phyloP scores from a whole-genome alignment of 2,329 filamentous ascomycete genomes.

The Talaromyces atroroseus region DNA sequence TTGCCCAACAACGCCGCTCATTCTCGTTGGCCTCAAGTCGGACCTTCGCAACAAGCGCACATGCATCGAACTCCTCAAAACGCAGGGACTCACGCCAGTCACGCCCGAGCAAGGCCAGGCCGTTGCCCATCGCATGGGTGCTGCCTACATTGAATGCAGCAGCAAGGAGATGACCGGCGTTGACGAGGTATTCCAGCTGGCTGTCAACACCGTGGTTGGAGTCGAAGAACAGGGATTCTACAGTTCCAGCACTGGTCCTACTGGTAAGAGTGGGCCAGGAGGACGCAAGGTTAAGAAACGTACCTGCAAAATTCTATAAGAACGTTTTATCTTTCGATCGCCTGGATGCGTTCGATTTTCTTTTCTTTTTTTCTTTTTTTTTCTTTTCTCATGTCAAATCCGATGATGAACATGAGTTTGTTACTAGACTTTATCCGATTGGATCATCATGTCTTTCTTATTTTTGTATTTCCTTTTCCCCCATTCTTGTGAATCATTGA shows the following conservation, averaged over 20 bases:
- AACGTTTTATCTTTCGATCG: conserved; percentile 10
- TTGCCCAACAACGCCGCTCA: conserved; percentile 92
- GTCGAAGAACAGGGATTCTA: conserved; percentile 56
- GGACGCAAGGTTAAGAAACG: conserved; percentile 73
- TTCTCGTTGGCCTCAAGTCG: conserved; percentile 94
- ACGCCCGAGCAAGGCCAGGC: conserved; percentile 82
- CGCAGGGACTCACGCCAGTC: conserved; percentile 91
- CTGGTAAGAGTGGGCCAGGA: conserved; percentile 35
- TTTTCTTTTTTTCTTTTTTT: neutral
- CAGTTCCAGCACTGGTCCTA: conserved; percentile 32
- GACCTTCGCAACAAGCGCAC: conserved; percentile 93
- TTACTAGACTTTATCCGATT: conserved; percentile 7
- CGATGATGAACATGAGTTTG: neutral
- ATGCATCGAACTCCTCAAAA: conserved; percentile 97
- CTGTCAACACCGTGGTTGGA: conserved; percentile 82
- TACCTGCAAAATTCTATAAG: conserved; percentile 72
- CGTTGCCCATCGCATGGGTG: conserved; percentile 89
- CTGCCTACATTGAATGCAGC: conserved; percentile 95
- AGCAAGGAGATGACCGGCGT: conserved; percentile 96
- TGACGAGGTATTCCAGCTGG: conserved; percentile 90
- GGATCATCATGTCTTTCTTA: conserved; percentile 11
- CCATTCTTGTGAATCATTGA: conserved; percentile 22
- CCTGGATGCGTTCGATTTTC: conserved; percentile 12
- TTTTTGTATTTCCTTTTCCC: conserved; percentile 18
- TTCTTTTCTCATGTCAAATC: neutral